Base-by-base conservation (phyloP, 495 filamentous ascomycete species). In the Letharia columbiana region DNA sequence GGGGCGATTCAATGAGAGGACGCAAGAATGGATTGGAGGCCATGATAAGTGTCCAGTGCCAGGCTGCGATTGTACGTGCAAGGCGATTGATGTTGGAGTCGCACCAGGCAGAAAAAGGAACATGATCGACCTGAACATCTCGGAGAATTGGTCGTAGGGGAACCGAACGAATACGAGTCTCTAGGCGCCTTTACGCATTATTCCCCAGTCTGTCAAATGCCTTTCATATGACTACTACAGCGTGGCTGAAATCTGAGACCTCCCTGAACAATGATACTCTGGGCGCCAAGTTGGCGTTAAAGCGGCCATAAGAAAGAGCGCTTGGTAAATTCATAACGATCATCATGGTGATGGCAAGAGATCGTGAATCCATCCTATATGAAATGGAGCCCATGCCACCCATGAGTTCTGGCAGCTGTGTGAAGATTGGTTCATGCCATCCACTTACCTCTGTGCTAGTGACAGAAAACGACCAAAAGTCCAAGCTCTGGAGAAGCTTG, bases 41-140 rank as follows among this genome's bases (percentile, higher is more conserved):
- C 89, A 95, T 74, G 81, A 78, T 62, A 84, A 92, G 69, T 98
- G 94, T 76, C 91, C 94, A 0, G 90, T 96, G 28, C 87, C 91
- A 2, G 92, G 94, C 70, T 98, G 94, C 75, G 79, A 82, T 70
- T 98, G 94, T 75, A 83, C 86, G 70, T 98, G 94, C 78, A 82
- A 76, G 62, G 44, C 54, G 17, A 37, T 57, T 20, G 54, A 57
- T n/a, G 54, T 57, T 28, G 47, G n/a, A 4, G n/a, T 35, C 31
- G 49, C 49, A 31, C 49, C 23, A 52, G 49, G 23, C 12, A 52
- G 49, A 31, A 49, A 52, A 23, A 52, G 23, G 49, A 52, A 31
- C 12, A 52, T 9, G 47, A 23, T 52, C n/a, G 49, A 28, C 49
- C 31, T 31, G 49, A 52, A 52, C 49, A 15, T 31, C 0, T 52